Evolutionary conservation across 2,329 filamentous ascomycete genomes (phyloP), one percentile per base, ranked within the genome.

Genomic region (Decorospora gaudefroyi): DNA sequence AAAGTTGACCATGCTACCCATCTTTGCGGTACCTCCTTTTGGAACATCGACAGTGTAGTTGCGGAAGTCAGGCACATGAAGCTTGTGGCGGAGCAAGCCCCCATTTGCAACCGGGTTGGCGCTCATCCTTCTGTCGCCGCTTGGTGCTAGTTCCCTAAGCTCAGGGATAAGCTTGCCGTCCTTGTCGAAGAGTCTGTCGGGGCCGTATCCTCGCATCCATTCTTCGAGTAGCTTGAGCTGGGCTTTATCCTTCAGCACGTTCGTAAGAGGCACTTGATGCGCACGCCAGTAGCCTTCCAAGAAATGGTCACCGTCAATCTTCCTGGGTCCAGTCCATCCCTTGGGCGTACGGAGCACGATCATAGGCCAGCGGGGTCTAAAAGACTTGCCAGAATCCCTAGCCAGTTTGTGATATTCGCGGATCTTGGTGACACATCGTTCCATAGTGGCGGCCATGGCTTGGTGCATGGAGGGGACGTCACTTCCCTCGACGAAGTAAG

Each of bases 191-290:
- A 88, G 74, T 49, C 86, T 79, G 11, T 90, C 86, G 0, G 87
- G 87, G 57, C 85, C 80, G 67, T 91, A 91, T 57, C 80, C 80
- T 54, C 80, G 82, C 85, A 91, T 88, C 87, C 87, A 91, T 19
- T 80, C 70, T 69, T 91, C 87, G 5, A 91, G 78, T 1, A 83
- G 52, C 70, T 86, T 81, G 42, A 90, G 74, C 46, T 88, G 84
- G 10, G 78, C 74, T 0, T 79, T 76, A 62, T 88, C 88, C 16
- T 78, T 80, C 23, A 78, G 76, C 1, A 87, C 84, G 52, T 87
- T 85, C 4, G 86, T 78, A 46, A 91, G 84, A 29, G 87, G 87
- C 5, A 91, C 84, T 69, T 91, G 87, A 64, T 91, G 87, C 12
- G 87, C 76, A 29, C 86, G 80, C 86, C 86, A 91, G 75, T 82